Conservation (phyloP, 1,284 basidiomycete genomes). For the Malassezia sympodialis region DNA sequence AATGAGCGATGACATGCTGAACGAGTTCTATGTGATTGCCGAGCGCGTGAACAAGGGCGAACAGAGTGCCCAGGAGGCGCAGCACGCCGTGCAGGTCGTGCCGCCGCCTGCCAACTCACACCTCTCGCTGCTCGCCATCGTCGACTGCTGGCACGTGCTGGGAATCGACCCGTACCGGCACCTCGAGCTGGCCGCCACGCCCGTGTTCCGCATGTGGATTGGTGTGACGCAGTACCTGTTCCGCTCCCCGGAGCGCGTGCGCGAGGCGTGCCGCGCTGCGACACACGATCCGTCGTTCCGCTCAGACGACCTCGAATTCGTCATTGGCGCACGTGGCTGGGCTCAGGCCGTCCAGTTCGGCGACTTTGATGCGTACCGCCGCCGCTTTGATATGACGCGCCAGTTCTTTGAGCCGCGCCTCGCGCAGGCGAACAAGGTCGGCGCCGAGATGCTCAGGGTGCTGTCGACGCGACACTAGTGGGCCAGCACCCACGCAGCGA, state of each 20-base stretch:
- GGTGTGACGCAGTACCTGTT: slow-evolving; percentile 95
- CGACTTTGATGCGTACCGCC: slow-evolving; percentile 75
- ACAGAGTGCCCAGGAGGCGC: neutral
- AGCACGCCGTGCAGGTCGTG: neutral
- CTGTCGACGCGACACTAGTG: slow-evolving; percentile 50
- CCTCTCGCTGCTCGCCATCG: slow-evolving; percentile 91
- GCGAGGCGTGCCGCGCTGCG: slow-evolving; percentile 54
- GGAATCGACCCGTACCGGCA: slow-evolving; percentile 81
- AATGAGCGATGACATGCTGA: slow-evolving; percentile 73
- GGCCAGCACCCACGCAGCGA: slow-evolving; percentile 30
- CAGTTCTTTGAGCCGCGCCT: slow-evolving; percentile 78
- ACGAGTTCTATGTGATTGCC: slow-evolving; percentile 72
- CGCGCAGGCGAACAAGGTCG: slow-evolving; percentile 70
- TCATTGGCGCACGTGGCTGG: slow-evolving; percentile 91
- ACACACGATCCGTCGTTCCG: slow-evolving; percentile 71
- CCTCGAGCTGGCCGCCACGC: slow-evolving; percentile 85
- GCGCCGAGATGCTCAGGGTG: slow-evolving; percentile 81
- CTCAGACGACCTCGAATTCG: slow-evolving; percentile 83
- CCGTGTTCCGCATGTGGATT: slow-evolving; percentile 91
- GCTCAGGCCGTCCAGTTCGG: slow-evolving; percentile 65
- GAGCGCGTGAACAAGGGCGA: slow-evolving; percentile 23
- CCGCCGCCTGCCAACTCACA: slow-evolving; percentile 65
- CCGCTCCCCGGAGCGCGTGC: slow-evolving; percentile 52
- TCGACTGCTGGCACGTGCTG: slow-evolving; percentile 89
- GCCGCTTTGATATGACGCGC: slow-evolving; percentile 68